Base-by-base conservation (phyloP, 1,284 basidiomycete genomes). In the Pseudozyma sp. region DNA sequence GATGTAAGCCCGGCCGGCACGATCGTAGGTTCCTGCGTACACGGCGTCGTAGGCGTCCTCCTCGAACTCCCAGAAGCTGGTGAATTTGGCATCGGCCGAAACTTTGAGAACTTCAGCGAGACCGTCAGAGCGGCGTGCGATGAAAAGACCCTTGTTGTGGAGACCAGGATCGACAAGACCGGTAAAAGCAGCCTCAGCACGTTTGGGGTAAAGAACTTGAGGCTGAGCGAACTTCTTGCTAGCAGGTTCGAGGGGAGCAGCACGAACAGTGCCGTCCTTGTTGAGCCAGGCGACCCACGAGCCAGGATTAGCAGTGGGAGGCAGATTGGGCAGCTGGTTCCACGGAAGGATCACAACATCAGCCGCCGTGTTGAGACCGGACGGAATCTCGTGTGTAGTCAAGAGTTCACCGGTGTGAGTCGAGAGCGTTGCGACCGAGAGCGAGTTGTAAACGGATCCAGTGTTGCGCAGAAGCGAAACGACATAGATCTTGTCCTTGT, bases 1-100 rank as follows among this genome's bases (percentile, higher is more conserved):
- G 63, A 97, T 85, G 78, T 90, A 91, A 0, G 89, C 87, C 5
- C 86, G 81, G 8, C 90, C 91, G 25, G 88, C 84, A 44, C 86
- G 86, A 77, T 92, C 90, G 1, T 90, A 69, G 4, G 88, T 89
- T 43, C 92, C 92, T 3, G 79, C 73, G 61, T 84, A 86, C 44
- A 84, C 67, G 1, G 79, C 71, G 18, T 86, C 78, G 40, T 80
- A 73, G 2, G 78, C 79, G 70, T 85, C 63, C 52, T 84, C 81
- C 47, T 80, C 81, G 34, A 84, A 80, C 53, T 81, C 79, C 80
- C 79, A 81, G 45, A 72, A 65, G 55, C 63, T 63, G 44, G 55
- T 59, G 49, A 83, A 60, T 38, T 65, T 69, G 43, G 70, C 79
- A 36, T 61, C 64, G 43, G 62, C 63, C 42, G 73, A 62, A 19